phyloP scores from a whole-genome alignment of 257 asterid species.

The Scutellaria galericulata region DNA sequence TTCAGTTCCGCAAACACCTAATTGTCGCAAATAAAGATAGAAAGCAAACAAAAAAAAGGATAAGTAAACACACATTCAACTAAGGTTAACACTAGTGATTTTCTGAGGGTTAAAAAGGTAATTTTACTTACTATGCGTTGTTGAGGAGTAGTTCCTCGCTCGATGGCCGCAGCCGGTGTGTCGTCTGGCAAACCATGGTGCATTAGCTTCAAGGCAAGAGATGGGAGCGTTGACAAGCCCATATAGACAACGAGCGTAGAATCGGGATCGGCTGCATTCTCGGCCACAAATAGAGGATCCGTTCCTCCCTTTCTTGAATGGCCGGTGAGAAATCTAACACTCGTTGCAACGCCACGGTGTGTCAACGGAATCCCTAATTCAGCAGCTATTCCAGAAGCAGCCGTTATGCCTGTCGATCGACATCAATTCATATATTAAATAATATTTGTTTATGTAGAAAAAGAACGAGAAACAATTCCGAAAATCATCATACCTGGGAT shows the following conservation, averaged over 20 bases:
- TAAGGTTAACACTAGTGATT: too few relatives aligned
- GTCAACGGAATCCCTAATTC: constrained; percentile 95
- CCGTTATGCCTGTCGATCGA: constrained; percentile 77
- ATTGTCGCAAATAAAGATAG: constrained; percentile 13
- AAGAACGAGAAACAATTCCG: not conserved
- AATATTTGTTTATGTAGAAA: too few relatives aligned
- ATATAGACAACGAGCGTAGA: constrained; percentile 88
- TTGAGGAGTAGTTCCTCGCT: constrained; percentile 96
- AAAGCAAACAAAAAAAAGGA: not conserved
- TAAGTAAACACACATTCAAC: not conserved
- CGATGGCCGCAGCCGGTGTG: constrained; percentile 94
- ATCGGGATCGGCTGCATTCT: constrained; percentile 88
- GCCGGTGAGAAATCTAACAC: constrained; percentile 90
- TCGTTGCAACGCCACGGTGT: constrained; percentile 91
- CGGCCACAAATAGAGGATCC: constrained; percentile 89
- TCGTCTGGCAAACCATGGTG: constrained; percentile 76
- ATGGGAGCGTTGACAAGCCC: constrained; percentile 94
- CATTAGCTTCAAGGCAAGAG: constrained; percentile 79
- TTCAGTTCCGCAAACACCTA: constrained; percentile 81
- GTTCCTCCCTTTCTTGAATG: constrained; percentile 96
- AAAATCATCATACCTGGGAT: constrained; percentile 67
- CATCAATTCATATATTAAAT: constrained; percentile 10
- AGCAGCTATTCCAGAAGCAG: constrained; percentile 98
- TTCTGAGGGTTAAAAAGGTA: too few relatives aligned
- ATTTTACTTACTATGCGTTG: constrained; percentile 60